Conservation (phyloP, 192 early-diverging fungal genomes). For the Phycomyces blakesleeanus region DNA sequence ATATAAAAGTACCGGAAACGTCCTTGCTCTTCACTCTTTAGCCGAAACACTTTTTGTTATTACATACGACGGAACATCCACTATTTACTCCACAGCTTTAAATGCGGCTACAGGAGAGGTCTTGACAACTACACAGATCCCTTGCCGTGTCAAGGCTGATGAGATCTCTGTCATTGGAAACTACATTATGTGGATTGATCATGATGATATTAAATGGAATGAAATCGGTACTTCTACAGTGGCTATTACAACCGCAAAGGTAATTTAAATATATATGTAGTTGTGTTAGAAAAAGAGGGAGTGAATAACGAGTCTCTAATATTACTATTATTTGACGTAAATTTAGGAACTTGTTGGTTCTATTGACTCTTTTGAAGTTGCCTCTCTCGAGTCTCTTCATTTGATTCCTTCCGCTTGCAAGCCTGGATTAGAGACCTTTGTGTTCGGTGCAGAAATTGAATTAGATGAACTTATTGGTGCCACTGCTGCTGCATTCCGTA, state of each 20-base stretch:
- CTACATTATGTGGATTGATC: conserved; percentile 49
- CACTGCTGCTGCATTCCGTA: conserved; percentile 1
- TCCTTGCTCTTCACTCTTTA: conserved; percentile 33
- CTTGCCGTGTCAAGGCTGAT: conserved; percentile 34
- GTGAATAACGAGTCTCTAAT: conserved; percentile 37
- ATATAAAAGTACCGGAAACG: neutral
- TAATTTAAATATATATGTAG: no score
- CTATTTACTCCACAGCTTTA: neutral
- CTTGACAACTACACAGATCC: conserved; percentile 37
- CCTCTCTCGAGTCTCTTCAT: conserved; percentile 15
- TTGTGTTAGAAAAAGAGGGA: no score
- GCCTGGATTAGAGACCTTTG: conserved; percentile 19
- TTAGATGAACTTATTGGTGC: neutral
- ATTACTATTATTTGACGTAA: conserved; percentile 33
- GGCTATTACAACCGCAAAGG: conserved; percentile 32
- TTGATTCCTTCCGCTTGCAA: neutral
- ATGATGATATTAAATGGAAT: conserved; percentile 41
- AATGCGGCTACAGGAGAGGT: conserved; percentile 4
- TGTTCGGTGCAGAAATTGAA: conserved; percentile 5
- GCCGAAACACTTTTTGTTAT: conserved; percentile 7
- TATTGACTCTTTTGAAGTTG: conserved; percentile 18
- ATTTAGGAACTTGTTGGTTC: conserved; percentile 21
- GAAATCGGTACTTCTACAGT: conserved; percentile 32
- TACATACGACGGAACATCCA: neutral
- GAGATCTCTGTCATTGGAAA: conserved; percentile 40